Percentiles rank a stretch among this genome's conserved stretches.
Evolutionary conservation across 2,329 filamentous ascomycete genomes (phyloP).

Genomic region (Botrytis aclada): DNA sequence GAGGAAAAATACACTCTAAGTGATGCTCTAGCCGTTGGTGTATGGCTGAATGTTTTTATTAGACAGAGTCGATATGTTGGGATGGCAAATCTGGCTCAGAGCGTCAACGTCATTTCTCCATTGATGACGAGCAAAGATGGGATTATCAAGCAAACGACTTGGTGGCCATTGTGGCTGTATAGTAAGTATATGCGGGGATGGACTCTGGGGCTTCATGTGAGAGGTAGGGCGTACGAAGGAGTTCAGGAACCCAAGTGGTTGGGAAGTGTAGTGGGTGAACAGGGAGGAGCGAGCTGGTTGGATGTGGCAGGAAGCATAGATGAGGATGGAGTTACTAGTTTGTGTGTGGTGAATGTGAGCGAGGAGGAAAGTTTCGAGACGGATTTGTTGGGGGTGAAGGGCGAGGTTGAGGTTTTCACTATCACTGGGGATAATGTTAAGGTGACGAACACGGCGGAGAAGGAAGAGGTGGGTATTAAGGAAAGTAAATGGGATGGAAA

Average conservation of each 20-base stretch:
- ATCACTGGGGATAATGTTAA: slow-evolving; percentile 57
- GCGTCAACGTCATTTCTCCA: slow-evolving; percentile 65
- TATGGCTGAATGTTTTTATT: slow-evolving; percentile 64
- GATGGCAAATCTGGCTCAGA: slow-evolving; percentile 67
- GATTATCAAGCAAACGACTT: slow-evolving; percentile 61
- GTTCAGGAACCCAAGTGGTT: slow-evolving; percentile 65
- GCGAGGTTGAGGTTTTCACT: slow-evolving; percentile 57
- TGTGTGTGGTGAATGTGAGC: slow-evolving; percentile 72
- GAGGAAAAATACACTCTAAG: slow-evolving; percentile 63
- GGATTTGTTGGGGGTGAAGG: slow-evolving; percentile 55
- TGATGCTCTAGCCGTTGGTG: slow-evolving; percentile 59
- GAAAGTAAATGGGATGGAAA: slow-evolving; percentile 63
- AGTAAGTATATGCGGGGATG: slow-evolving; percentile 70
- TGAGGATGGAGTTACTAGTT: slow-evolving; percentile 56
- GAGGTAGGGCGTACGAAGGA: slow-evolving; percentile 61
- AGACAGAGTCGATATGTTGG: slow-evolving; percentile 59
- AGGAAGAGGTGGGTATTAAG: slow-evolving; percentile 58
- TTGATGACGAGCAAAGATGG: slow-evolving; percentile 60
- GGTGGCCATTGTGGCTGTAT: slow-evolving; percentile 61
- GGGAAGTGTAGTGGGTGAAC: slow-evolving; percentile 57
- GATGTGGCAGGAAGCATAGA: slow-evolving; percentile 63
- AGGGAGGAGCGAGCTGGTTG: slow-evolving; percentile 57
- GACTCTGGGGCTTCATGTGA: slow-evolving; percentile 64
- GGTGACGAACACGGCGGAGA: slow-evolving; percentile 60
- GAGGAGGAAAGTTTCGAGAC: slow-evolving; percentile 58